A percentile compares a stretch with the other conserved stretches of the same genome.
Evolutionary conservation across 2,329 filamentous ascomycete species (phyloP).

Genomic region (Ophiostoma australiae): DNA sequence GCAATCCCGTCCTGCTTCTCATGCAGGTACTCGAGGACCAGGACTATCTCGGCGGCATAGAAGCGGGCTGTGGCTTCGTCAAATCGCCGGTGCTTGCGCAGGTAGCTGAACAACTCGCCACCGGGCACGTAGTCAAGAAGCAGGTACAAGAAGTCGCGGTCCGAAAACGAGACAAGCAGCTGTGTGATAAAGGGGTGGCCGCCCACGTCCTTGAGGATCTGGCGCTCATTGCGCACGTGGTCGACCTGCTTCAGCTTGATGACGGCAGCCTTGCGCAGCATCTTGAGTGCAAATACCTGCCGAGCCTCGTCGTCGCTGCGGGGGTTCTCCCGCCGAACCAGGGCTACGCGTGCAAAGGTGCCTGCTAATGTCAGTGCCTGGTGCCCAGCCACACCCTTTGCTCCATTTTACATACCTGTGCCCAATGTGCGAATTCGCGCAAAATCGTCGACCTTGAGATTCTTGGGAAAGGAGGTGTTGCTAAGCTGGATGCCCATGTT

Average conservation of each 20-base stretch:
- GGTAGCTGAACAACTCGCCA: slow-evolving; percentile 78
- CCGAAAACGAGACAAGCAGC: slow-evolving; percentile 72
- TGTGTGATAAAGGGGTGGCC: slow-evolving; percentile 81
- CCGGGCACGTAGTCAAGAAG: slow-evolving; percentile 78
- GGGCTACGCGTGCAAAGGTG: slow-evolving; percentile 77
- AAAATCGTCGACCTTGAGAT: slow-evolving; percentile 53
- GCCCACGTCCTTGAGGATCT: slow-evolving; percentile 69
- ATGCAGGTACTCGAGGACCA: slow-evolving; percentile 76
- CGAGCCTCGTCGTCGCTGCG: slow-evolving; percentile 48
- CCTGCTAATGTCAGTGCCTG: slow-evolving; percentile 40
- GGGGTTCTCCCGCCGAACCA: slow-evolving; percentile 59
- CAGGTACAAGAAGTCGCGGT: slow-evolving; percentile 74
- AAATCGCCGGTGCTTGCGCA: slow-evolving; percentile 72
- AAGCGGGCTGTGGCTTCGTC: slow-evolving; percentile 73
- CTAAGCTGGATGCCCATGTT: background rate
- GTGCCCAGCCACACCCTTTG: slow-evolving; percentile 35
- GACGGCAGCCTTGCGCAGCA: slow-evolving; percentile 66
- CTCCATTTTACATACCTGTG: slow-evolving; percentile 46
- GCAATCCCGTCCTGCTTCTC: slow-evolving; percentile 72
- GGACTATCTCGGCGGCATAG: slow-evolving; percentile 77
- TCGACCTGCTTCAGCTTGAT: slow-evolving; percentile 82
- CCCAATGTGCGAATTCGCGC: slow-evolving; percentile 69
- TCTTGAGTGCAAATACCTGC: slow-evolving; percentile 77
- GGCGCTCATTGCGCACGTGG: slow-evolving; percentile 78
- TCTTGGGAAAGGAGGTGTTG: background rate